Percentiles rank a stretch among this genome's conserved stretches.
phyloP scores from a whole-genome alignment of 2,329 filamentous ascomycete genomes.

The Didymella segeticola region DNA sequence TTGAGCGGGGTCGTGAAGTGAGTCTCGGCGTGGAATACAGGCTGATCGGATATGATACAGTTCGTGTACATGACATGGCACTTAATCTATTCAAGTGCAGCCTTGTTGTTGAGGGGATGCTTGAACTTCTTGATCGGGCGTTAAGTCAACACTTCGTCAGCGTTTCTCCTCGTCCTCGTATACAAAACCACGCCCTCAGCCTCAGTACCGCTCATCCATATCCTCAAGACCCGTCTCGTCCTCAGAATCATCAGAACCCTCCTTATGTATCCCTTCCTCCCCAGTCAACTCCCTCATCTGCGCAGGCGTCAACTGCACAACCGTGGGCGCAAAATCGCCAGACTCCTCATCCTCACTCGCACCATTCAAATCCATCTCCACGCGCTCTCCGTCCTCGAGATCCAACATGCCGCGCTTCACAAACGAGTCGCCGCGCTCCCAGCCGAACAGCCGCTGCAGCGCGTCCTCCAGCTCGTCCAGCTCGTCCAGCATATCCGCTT shows the following conservation, averaged over 20 bases:
- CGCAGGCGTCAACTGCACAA: constrained; percentile 61
- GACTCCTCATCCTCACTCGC: constrained; percentile 67
- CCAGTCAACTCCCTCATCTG: constrained; percentile 50
- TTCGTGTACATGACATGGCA: too few relatives aligned
- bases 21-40: too few relatives aligned
- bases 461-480: constrained; percentile 63
- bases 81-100: too few relatives aligned
- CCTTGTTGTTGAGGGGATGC: too few relatives aligned
- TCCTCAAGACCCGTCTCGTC: constrained; percentile 49
- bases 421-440: constrained; percentile 63
- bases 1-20: too few relatives aligned
- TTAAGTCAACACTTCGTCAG: too few relatives aligned
- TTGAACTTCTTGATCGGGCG: too few relatives aligned
- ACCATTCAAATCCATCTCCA: constrained; percentile 64
- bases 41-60: too few relatives aligned
- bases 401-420: constrained; percentile 65
- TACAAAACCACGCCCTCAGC: too few relatives aligned
- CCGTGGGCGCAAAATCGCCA: constrained; percentile 68
- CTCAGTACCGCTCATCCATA: constrained; percentile 49
- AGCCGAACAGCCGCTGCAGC: constrained; percentile 62
- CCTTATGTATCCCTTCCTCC: constrained; percentile 28
- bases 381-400: constrained; percentile 68
- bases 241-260: constrained; percentile 36
- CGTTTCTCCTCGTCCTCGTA: too few relatives aligned
- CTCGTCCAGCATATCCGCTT: constrained; percentile 58